A percentile compares a stretch with the other conserved stretches of the same genome.
Conservation (phyloP, 768 basidiomycete species). For the Suillus subaureus region DNA sequence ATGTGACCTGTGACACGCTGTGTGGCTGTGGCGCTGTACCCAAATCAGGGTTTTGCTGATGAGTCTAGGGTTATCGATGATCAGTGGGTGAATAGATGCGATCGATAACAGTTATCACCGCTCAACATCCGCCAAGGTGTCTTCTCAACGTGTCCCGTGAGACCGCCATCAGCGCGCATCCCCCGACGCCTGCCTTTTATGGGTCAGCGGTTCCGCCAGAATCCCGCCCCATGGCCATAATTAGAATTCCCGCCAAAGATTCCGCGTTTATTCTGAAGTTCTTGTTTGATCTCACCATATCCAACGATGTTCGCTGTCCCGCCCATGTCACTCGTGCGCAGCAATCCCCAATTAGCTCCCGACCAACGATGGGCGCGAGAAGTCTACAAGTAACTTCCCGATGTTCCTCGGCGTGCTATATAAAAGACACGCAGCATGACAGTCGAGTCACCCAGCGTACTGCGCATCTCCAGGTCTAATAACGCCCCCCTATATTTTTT, state of each 20-base stretch:
- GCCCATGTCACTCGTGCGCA: slow-evolving; percentile 20
- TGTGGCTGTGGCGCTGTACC: too few species aligned
- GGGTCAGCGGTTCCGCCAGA: slow-evolving; percentile 16
- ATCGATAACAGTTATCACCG: slow-evolving; percentile 1
- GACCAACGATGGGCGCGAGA: slow-evolving; percentile 1
- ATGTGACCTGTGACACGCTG: too few species aligned
- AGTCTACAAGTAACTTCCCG: slow-evolving; percentile 22
- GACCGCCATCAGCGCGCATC: slow-evolving; percentile 22
- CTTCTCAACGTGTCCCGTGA: slow-evolving; percentile 12
- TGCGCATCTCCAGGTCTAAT: neutral
- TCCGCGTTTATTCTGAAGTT: slow-evolving; percentile 4
- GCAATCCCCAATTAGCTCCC: neutral
- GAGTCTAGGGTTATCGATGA: neutral
- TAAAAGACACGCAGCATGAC: slow-evolving; percentile 24
- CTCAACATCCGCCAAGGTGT: neutral
- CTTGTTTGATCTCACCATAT: slow-evolving; percentile 18
- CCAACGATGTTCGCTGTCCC: slow-evolving; percentile 30
- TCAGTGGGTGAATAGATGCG: neutral
- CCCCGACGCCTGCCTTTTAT: slow-evolving; percentile 24
- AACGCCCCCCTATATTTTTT: neutral
- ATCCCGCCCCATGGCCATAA: slow-evolving; percentile 19
- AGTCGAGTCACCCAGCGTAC: slow-evolving; percentile 26
- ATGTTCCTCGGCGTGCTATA: slow-evolving; percentile 22
- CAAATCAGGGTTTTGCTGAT: too few species aligned
- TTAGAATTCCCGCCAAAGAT: slow-evolving; percentile 19